These are phyloP conservation scores for Lumnitzera racemosa DNA, from an alignment of 345 rosid genomes.

Conservation along the genomic window DNA sequence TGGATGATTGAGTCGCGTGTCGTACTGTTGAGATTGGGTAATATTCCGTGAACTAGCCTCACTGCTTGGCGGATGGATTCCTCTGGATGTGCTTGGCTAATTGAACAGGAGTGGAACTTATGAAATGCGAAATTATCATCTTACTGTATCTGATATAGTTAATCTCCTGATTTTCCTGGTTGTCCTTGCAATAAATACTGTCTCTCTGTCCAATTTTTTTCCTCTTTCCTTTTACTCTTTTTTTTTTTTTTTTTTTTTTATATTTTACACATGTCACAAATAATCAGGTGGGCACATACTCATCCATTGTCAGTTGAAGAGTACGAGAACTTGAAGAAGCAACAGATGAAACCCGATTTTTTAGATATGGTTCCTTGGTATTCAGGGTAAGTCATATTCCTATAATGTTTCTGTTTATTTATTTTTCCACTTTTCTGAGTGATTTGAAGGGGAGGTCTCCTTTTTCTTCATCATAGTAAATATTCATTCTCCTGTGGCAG, in stretches of 20 bases:
- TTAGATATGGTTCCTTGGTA: conserved; percentile 99
- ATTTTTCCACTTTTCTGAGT: background rate
- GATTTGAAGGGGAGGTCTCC: conserved; percentile 4
- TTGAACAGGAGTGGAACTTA: no score
- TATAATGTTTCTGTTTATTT: background rate
- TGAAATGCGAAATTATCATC: no score
- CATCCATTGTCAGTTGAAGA: conserved; percentile 83
- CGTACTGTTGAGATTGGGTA: no score
- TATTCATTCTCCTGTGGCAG: conserved; percentile 42
- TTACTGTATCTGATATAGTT: no score
- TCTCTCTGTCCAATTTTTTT: background rate
- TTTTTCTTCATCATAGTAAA: conserved; percentile 15
- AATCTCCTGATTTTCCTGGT: no score
- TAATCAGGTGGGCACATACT: conserved; percentile 91
- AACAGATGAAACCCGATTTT: conserved; percentile 90
- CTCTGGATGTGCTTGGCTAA: no score
- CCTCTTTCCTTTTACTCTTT: background rate
- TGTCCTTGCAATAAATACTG: background rate
- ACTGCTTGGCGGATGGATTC: no score
- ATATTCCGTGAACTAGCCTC: no score
- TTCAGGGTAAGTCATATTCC: conserved; percentile 64
- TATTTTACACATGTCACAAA: conserved; percentile 10
- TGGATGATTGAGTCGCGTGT: no score
- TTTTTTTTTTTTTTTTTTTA: background rate
- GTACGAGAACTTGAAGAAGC: conserved; percentile 63